Evolutionary conservation across 202 grass and related monocot genomes (phyloP).

Genomic region (Panicum virgatum): DNA sequence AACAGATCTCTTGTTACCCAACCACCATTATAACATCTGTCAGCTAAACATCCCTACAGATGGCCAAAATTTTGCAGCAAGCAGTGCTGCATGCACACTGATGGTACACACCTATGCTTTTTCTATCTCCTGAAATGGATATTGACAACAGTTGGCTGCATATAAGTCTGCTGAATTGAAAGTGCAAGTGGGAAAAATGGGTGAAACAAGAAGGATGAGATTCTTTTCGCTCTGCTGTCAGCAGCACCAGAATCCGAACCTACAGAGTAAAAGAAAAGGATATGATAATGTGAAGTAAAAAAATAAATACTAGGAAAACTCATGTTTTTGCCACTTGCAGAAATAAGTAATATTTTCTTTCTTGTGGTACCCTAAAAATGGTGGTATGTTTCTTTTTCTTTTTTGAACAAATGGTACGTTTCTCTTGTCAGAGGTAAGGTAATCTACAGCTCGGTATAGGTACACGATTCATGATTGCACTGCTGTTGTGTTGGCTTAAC

Average conservation of each 20-base stretch:
- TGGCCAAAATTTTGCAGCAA: conserved; percentile 36
- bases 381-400: too few relatives aligned
- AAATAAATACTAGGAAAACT: not conserved
- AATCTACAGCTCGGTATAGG: not conserved
- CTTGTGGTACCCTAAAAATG: not conserved
- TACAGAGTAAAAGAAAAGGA: conserved; percentile 22
- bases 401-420: too few relatives aligned
- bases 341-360: not conserved
- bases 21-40: not conserved
- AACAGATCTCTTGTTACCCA: not conserved
- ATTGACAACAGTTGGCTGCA: conserved; percentile 93
- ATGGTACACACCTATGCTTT: conserved; percentile 14
- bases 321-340: not conserved
- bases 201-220: conserved; percentile 85
- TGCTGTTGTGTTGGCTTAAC: not conserved
- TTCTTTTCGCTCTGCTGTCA: conserved; percentile 64
- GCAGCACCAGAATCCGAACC: conserved; percentile 62
- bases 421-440: not conserved
- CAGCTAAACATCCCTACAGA: conserved; percentile 5
- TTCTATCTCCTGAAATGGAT: conserved; percentile 84
- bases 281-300: not conserved
- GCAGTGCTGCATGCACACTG: not conserved
- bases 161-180: conserved; percentile 90
- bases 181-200: conserved; percentile 81
- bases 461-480: not conserved